Conservation (phyloP, 2,329 filamentous ascomycete genomes). For the Teratosphaeria viscida region DNA sequence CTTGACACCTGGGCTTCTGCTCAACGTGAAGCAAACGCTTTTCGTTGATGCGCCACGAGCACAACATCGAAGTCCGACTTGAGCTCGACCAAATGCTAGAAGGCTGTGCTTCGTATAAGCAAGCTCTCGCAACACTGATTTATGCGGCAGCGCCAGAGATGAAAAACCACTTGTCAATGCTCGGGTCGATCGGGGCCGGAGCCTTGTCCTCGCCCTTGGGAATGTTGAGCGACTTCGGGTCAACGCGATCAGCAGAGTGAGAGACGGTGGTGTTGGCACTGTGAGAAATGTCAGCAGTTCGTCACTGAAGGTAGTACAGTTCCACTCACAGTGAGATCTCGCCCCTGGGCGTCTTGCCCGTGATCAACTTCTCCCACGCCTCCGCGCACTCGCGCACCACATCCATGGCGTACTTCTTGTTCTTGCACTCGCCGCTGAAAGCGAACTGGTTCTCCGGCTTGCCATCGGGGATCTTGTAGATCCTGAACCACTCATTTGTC, state of each 20-base stretch:
- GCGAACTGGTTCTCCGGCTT: slow-evolving; percentile 99
- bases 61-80: not conserved
- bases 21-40: too few relatives aligned
- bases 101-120: not conserved
- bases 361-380: slow-evolving; percentile 93
- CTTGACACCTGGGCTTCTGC: too few relatives aligned
- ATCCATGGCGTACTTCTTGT: slow-evolving; percentile 97
- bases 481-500: slow-evolving; percentile 99
- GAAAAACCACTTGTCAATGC: slow-evolving; percentile 99
- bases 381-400: slow-evolving; percentile 92
- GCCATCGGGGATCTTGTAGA: slow-evolving; percentile 99
- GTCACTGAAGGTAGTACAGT: not conserved
- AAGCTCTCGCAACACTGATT: slow-evolving; percentile 2
- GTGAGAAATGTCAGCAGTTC: slow-evolving; percentile 1
- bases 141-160: slow-evolving; percentile 73
- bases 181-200: slow-evolving; percentile 83
- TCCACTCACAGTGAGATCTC: slow-evolving; percentile 68
- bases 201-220: slow-evolving; percentile 68
- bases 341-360: slow-evolving; percentile 71
- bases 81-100: too few relatives aligned
- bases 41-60: not conserved
- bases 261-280: slow-evolving; percentile 72
- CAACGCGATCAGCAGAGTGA: slow-evolving; percentile 63
- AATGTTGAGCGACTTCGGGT: slow-evolving; percentile 61
- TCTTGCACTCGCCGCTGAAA: slow-evolving; percentile 99